Conservation (phyloP, 768 basidiomycete species). For the Boletus subparvulus region DNA sequence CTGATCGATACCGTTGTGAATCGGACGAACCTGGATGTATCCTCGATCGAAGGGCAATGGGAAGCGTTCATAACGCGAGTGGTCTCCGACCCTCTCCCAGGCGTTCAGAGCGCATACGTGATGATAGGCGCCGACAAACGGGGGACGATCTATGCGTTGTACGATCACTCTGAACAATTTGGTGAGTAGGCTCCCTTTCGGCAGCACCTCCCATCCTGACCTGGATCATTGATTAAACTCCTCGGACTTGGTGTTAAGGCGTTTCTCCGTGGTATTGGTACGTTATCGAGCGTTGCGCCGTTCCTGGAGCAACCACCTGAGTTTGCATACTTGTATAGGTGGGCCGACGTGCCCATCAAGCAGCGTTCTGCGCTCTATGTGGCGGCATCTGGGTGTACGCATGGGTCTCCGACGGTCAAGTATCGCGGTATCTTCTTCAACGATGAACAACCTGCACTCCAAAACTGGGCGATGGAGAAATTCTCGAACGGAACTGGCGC, state of each 20-base stretch:
- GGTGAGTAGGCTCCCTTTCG: not conserved
- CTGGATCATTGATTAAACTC: not conserved
- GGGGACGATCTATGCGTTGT: not conserved
- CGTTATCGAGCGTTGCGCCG: not conserved
- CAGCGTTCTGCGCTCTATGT: not conserved
- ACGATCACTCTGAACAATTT: slow-evolving; percentile 7
- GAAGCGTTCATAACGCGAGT: not conserved
- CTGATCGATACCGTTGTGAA: slow-evolving; percentile 3
- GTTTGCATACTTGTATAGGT: not conserved
- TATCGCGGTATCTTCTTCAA: slow-evolving; percentile 49
- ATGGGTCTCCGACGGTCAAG: slow-evolving; percentile 50
- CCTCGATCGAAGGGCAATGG: not conserved
- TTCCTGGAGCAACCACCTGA: not conserved
- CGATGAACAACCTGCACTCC: not conserved
- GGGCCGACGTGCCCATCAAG: not conserved
- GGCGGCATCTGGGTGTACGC: not conserved
- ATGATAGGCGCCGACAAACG: not conserved
- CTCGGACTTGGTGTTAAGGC: slow-evolving; percentile 3
- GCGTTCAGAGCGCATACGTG: not conserved
- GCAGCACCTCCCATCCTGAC: not conserved
- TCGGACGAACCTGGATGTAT: not conserved
- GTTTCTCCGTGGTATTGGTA: slow-evolving; percentile 7
- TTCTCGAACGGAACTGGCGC: not conserved
- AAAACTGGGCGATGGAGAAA: not conserved
- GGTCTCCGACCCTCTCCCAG: not conserved